Evolutionary conservation across 208 protist species (phyloP), one percentile per base, ranked within the genome.

Genomic region (Porcisia hertigi): DNA sequence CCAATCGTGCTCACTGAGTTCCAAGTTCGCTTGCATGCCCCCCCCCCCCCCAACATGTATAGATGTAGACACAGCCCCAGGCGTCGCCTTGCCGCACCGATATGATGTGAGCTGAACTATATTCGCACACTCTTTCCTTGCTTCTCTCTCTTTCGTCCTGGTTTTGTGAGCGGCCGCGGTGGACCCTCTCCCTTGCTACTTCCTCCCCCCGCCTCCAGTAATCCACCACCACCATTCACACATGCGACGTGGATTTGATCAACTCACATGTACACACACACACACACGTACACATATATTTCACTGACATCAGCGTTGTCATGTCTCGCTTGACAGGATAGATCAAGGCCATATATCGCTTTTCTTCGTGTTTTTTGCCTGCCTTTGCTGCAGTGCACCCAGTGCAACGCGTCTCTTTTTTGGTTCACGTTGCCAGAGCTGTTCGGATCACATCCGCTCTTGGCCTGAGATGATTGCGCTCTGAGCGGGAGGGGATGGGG

Each of bases 231-330:
- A 36, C 16, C 34, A 45, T 64, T 36, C 59, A 64, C 30, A 12
- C 47, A 52, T 12, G 8, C 47, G 47, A 52, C 47, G 47, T 52
- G 47, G 47, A 52, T 52, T 12, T 60, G 57, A 25, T 30, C 9
- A 7, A 23, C 9, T 9, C 57, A 30, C 57, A 60, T 14, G 41
- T 43, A 34, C 63, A 49, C 16, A 36, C 41, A 34, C 60, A 8
- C 60, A 66, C 60, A 45, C 60, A 47, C n/a, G n/a, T n/a, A n/a
- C 36, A 43, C 59, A 43, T 7, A 66, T 34, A 67, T n/a, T 49
- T 20, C n/a, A 11, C 14, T 49, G 62, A 47, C 62, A 49, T 16
- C 34, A n/a, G 14, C 39, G 20, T 8, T 41, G 62, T n/a, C 11
- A 14, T 14, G 30, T 25, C 11, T 49, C n/a, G 41, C 23, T 16